Evolutionary conservation across 2,329 filamentous ascomycete species (phyloP), one percentile per base, ranked within the genome.

Genomic region (Epichloe sylvatica): DNA sequence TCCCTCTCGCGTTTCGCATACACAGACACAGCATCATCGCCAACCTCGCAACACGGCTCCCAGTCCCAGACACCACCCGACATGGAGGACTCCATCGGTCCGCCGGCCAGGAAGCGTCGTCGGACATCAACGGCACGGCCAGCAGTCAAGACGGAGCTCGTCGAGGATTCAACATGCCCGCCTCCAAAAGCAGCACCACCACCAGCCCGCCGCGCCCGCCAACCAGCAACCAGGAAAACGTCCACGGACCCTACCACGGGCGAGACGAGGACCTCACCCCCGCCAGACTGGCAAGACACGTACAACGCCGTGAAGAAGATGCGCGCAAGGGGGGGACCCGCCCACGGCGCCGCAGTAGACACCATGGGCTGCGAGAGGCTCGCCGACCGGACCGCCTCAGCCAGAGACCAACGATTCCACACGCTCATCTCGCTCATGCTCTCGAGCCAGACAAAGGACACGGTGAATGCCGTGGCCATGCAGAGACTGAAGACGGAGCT

Each of bases 371-470:
- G 19, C 19, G 19, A 19, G 19, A 19, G 19, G 19, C 19, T 19
- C 19, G 19, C 19, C 19, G 19, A 19, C 19, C 19, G 19, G 19
- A 19, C 19, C 19, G 19, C 19, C 19, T 19, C 19, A 19, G 19
- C 71, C 25, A 71, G 68, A 51, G 76, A 78, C 60, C 80, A 81
- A 62, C 78, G 90, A 6, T 90, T 94, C 59, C 90, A 96, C 60
- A 94, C 87, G 3, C 77, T 96, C 33, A 75, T 94, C 38, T 80
- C 89, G 13, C 73, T 96, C 54, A 95, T 96, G 90, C 76, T 96
- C 35, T 91, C 84, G 36, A 88, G 83, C 46, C 90, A 96, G 70
- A 96, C 90, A 9, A 94, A 94, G 64, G 90, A 96, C 66, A 92
- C 88, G 1, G 86, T 91, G 50, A 95, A 86, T 23, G 85, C 88